These are phyloP conservation scores for Secale cereale DNA, from an alignment of 176 grass and related monocot genomes.

Conservation along the genomic window DNA sequence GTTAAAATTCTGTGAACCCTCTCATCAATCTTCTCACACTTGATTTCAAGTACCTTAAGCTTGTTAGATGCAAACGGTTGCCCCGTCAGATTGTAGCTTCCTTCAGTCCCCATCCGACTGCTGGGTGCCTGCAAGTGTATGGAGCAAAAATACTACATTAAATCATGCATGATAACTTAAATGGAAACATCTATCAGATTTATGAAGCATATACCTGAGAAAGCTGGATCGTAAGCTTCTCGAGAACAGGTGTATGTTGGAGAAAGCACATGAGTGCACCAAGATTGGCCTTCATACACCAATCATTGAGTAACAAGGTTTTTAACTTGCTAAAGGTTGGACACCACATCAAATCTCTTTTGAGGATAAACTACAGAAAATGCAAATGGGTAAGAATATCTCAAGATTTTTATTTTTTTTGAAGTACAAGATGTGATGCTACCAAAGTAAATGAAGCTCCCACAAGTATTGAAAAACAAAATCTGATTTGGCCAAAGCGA, in stretches of 20 bases:
- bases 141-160: background rate
- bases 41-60: slow-evolving; percentile 15
- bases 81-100: background rate
- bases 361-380: background rate
- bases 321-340: slow-evolving; percentile 14
- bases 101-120: background rate
- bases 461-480: background rate
- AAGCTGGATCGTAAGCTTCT: background rate
- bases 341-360: slow-evolving; percentile 20
- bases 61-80: background rate
- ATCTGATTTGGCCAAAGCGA: background rate
- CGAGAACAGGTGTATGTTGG: slow-evolving; percentile 11
- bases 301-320: slow-evolving; percentile 9
- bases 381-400: background rate
- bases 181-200: background rate
- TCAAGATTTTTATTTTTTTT: background rate
- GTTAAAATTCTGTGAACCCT: background rate
- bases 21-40: slow-evolving; percentile 19
- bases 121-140: background rate
- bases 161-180: background rate
- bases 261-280: background rate
- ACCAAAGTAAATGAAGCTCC: slow-evolving; percentile 8
- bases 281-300: background rate
- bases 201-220: background rate
- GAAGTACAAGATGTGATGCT: background rate